Evolutionary conservation across 148 eudicot genomes (phyloP), one percentile per base, ranked within the genome.

Genomic region (Chenopodium album): DNA sequence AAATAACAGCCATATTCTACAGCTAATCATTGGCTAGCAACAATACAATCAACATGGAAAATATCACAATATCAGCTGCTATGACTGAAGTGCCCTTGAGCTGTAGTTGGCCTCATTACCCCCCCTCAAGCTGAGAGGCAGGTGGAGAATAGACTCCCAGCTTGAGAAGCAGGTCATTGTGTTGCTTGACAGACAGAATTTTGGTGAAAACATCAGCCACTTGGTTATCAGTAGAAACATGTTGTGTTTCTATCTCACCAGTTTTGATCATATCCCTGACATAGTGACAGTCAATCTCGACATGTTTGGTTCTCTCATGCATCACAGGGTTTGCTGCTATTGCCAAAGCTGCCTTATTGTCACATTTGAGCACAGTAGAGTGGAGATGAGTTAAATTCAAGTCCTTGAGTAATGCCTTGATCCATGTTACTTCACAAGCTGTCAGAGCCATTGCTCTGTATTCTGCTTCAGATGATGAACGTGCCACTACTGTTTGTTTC

Each of bases 241-340:
- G 48, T 0, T 26, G 11, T 9, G 54, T 13, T 1, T 9, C 23
- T 1, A 74, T 74, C 2, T 28, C 3, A 1, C 76, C 76, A 74
- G 16, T 0, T 7, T n/a, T 5, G 1, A 20, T 11, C 32, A 5
- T 50, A 1, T 74, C 76, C 31, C 75, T 37, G 0, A 71, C 17
- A 41, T 29, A 29, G 31, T 29, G 31, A 0, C 31, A 29, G 31
- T 29, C 31, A 29, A 29, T 29, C 1, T 29, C 17, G 4, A 74
- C 28, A 31, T 76, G 78, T 17, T 76, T 76, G 0, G 78, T 76
- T 3, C 76, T 47, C 6, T 48, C 76, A 74, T 74, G 63, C 16
- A 47, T 20, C 0, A 74, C 63, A 4, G 60, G 60, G 7, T 74
- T 74, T 7, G 37, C 34, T 26, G 20, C 71, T 9, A 73, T 73